A percentile compares a stretch with the other conserved stretches of the same genome.
Conservation (phyloP, 352 stramenopile genomes). For the Globisporangium canariense region DNA sequence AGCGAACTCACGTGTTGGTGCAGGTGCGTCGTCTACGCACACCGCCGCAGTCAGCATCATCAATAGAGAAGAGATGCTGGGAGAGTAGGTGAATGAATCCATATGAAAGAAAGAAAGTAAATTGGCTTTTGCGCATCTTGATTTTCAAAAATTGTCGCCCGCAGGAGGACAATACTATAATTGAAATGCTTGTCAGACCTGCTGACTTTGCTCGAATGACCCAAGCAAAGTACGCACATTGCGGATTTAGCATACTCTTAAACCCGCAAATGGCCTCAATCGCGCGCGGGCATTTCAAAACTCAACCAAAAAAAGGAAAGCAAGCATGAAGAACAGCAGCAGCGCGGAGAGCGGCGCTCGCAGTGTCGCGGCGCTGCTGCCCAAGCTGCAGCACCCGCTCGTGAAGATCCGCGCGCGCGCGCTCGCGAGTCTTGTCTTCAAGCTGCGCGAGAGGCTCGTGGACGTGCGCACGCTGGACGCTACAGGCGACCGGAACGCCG, state of each 20-base stretch:
- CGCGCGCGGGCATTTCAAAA: slow-evolving; percentile 9
- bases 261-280: no score
- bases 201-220: no score
- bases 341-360: slow-evolving; percentile 7
- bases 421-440: slow-evolving; percentile 59
- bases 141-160: neutral
- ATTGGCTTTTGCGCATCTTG: no score
- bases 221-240: no score
- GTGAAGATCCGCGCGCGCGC: slow-evolving; percentile 52
- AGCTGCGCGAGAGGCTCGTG: slow-evolving; percentile 59
- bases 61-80: neutral
- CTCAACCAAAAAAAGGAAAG: slow-evolving; percentile 11
- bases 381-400: slow-evolving; percentile 65
- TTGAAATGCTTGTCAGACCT: no score
- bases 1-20: neutral
- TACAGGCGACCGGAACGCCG: slow-evolving; percentile 11
- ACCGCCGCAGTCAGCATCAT: neutral
- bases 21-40: neutral
- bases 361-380: slow-evolving; percentile 33
- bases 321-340: neutral
- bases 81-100: no score
- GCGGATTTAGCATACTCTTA: no score
- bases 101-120: no score
- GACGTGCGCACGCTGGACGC: slow-evolving; percentile 27
- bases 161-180: neutral